A percentile compares a stretch with the other conserved stretches of the same genome.
These are phyloP conservation scores for Capronia coronata DNA, from an alignment of 2,329 filamentous ascomycete species.

Conservation along the genomic window DNA sequence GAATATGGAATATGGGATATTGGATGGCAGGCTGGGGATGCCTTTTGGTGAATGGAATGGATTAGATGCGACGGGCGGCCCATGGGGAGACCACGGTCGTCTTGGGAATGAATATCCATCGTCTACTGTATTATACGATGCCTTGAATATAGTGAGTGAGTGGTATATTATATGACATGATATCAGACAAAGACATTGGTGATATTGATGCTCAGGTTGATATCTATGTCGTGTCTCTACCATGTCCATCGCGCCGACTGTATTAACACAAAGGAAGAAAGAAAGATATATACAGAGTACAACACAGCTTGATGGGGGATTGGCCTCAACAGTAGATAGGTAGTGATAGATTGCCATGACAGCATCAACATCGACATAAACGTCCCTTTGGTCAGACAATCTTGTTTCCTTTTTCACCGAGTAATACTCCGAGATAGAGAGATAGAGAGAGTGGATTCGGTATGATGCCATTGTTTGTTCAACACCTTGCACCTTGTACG, in stretches of 20 bases:
- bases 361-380: neutral
- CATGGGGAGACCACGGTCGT: neutral
- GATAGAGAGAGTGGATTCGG: neutral
- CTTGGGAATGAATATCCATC: neutral
- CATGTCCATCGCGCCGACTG: too few species aligned
- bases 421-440: conserved; percentile 18
- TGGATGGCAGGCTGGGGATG: neutral
- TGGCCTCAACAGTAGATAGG: too few species aligned
- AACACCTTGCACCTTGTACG: neutral
- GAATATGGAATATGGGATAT: too few species aligned
- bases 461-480: too few species aligned
- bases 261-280: too few species aligned
- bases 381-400: too few species aligned
- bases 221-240: too few species aligned
- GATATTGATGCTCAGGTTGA: too few species aligned
- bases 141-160: neutral
- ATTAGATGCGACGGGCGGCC: neutral
- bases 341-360: conserved; percentile 1
- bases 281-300: too few species aligned
- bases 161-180: neutral
- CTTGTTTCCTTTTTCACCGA: conserved; percentile 17
- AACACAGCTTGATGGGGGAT: too few species aligned
- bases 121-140: neutral
- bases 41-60: neutral
- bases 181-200: too few species aligned